These are phyloP conservation scores for Phytophthora sojae DNA, from an alignment of 352 stramenopile species.

Conservation along the genomic window DNA sequence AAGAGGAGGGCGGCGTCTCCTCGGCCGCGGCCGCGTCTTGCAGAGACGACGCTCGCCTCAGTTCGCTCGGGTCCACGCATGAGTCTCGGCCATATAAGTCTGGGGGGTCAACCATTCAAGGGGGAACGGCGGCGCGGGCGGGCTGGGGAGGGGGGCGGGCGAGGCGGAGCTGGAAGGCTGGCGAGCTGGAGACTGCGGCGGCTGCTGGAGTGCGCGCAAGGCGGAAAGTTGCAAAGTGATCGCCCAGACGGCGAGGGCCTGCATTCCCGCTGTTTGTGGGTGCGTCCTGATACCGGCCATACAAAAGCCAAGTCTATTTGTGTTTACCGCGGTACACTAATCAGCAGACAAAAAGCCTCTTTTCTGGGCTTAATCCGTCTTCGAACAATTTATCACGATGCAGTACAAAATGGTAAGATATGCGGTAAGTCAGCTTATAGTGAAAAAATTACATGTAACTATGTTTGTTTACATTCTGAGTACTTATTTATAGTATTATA, in stretches of 20 bases:
- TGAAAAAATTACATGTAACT: too few species aligned
- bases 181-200: too few species aligned
- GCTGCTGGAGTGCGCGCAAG: slow-evolving; percentile 4
- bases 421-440: too few species aligned
- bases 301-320: background rate
- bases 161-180: background rate
- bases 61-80: slow-evolving; percentile 41
- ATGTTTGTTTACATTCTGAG: too few species aligned
- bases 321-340: slow-evolving; percentile 9
- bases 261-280: background rate
- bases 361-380: too few species aligned
- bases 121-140: slow-evolving; percentile 9
- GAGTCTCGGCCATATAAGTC: slow-evolving; percentile 41
- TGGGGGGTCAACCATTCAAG: slow-evolving; percentile 52
- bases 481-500: too few species aligned
- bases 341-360: slow-evolving; percentile 1
- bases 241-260: background rate
- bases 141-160: background rate
- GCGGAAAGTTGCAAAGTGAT: slow-evolving; percentile 29
- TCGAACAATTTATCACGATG: too few species aligned
- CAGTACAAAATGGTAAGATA: too few species aligned
- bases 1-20: slow-evolving; percentile 47
- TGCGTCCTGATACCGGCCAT: too few species aligned
- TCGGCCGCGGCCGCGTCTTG: slow-evolving; percentile 30
- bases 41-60: slow-evolving; percentile 34